Base-by-base conservation (phyloP, 116 monocot species). In the Posidonia oceanica region DNA sequence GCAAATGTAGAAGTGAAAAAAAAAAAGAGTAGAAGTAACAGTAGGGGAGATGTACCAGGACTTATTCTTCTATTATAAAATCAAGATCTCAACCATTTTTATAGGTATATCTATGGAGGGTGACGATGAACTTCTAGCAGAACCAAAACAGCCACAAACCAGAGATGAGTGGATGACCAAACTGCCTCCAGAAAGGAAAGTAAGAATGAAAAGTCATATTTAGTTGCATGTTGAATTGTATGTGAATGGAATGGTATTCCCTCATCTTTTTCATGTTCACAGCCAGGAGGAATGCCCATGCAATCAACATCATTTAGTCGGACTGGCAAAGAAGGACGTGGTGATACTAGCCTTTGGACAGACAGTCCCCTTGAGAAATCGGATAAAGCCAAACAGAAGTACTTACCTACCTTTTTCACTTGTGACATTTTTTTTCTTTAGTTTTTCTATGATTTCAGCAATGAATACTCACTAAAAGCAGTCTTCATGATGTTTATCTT, bases 141-240 rank as follows among this genome's bases (percentile, higher is more conserved):
- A 82, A 16, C 57, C 77, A 72, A 70, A 80, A 10, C 55, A 74
- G 60, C 83, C 78, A 75, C 83, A 78, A 15, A 79, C 69, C 52
- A 91, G 97, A 74, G 97, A 97, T 73, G 97, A 97, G 66, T 97
- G 97, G 92, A 97, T 97, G 92, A 97, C 92, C 11, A 75, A 85
- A 54, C 79, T 97, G 16, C 97, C 97, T 40, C 97, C 97, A 36
- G 97, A 97, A 75, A 89, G 89, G 59, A 97, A 97, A 78, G 96
- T 96, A 79, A 78, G 67, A 52, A 68, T 51, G 20, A 48, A 53
- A 10, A 41, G 0, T 40, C 40, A 39, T 7, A 22, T 4, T 61
- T 22, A 2, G 10, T 61, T 7, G 21, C 2, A 29, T 12, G 3
- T 61, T 61, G 61, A 29, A 52, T 23, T 69, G 54, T 15, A 29